Evolutionary conservation across 2,329 filamentous ascomycete genomes (phyloP).

Genomic region (Elsinoe australis): DNA sequence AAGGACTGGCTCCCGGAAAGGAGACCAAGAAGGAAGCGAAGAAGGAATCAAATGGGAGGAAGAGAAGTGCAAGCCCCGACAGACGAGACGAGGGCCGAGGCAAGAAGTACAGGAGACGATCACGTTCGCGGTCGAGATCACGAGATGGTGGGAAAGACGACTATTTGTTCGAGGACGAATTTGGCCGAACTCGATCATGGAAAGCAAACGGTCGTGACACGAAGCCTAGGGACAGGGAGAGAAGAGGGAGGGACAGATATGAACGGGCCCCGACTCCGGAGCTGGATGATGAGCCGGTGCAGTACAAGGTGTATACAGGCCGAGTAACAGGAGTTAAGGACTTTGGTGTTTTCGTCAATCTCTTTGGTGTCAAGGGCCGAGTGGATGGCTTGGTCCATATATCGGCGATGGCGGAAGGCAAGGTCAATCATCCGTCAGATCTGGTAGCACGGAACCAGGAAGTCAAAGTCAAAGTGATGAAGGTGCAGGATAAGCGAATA

Average conservation of each 20-base stretch:
- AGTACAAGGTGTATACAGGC: conserved; percentile 85
- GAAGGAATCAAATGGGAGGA: conserved; percentile 46
- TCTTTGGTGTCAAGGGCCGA: conserved; percentile 79
- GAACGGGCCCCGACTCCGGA: conserved; percentile 61
- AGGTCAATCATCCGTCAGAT: conserved; percentile 88
- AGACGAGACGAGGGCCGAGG: conserved; percentile 31
- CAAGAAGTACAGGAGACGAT: conserved; percentile 38
- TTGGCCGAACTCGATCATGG: conserved; percentile 42
- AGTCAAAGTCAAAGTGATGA: conserved; percentile 89
- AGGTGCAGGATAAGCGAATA: conserved; percentile 71
- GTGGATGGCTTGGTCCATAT: conserved; percentile 92
- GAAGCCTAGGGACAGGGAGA: conserved; percentile 39
- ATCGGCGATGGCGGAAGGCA: conserved; percentile 75
- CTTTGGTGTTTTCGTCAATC: conserved; percentile 89
- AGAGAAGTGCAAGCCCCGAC: conserved; percentile 54
- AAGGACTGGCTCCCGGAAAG: conserved; percentile 65
- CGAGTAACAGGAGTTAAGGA: conserved; percentile 88
- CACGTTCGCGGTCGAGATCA: conserved; percentile 48
- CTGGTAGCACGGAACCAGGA: conserved; percentile 70
- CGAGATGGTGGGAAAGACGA: conserved; percentile 40
- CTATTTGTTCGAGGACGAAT: conserved; percentile 53
- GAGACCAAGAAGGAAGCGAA: conserved; percentile 43
- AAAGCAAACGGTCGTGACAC: conserved; percentile 36
- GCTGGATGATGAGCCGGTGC: conserved; percentile 69
- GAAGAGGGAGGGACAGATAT: conserved; percentile 49